Conservation (phyloP, 1,284 basidiomycete genomes). For the Papiliotrema terrestris region DNA sequence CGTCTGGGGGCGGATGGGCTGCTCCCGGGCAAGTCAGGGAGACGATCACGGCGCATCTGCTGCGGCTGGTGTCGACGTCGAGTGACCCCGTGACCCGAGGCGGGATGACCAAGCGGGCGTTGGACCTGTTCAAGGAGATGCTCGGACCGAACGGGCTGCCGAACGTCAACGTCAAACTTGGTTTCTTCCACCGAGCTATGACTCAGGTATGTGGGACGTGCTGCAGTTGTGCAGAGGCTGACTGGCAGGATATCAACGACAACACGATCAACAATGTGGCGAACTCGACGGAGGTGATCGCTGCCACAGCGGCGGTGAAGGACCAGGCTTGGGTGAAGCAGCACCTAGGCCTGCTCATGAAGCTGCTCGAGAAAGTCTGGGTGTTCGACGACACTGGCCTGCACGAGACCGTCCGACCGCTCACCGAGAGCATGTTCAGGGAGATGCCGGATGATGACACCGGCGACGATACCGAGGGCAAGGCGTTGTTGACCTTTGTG, state of each 20-base stretch:
- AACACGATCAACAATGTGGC: slow-evolving; percentile 65
- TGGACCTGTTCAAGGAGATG: slow-evolving; percentile 76
- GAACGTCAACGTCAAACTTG: slow-evolving; percentile 89
- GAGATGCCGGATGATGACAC: slow-evolving; percentile 78
- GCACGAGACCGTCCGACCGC: slow-evolving; percentile 74
- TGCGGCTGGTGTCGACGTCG: slow-evolving; percentile 74
- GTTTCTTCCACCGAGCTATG: slow-evolving; percentile 78
- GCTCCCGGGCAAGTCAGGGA: slow-evolving; percentile 79
- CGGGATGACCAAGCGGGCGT: slow-evolving; percentile 69
- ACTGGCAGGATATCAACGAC: slow-evolving; percentile 66
- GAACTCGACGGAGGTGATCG: slow-evolving; percentile 84
- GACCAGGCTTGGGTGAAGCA: slow-evolving; percentile 75
- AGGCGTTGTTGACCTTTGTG: slow-evolving; percentile 76
- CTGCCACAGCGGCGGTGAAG: slow-evolving; percentile 79
- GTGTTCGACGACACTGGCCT: slow-evolving; percentile 69
- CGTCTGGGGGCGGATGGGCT: slow-evolving; percentile 57
- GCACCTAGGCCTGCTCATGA: slow-evolving; percentile 78
- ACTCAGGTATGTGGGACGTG: slow-evolving; percentile 60
- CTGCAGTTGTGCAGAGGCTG: slow-evolving; percentile 5
- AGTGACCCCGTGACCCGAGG: slow-evolving; percentile 64
- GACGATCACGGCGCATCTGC: slow-evolving; percentile 87
- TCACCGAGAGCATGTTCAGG: slow-evolving; percentile 82
- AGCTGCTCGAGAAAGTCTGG: slow-evolving; percentile 85
- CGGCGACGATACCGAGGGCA: slow-evolving; percentile 59
- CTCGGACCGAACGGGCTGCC: slow-evolving; percentile 80